Percentiles rank a stretch among this genome's conserved stretches.
These are phyloP conservation scores for Aspergillus pseudonomiae DNA, from an alignment of 2,329 filamentous ascomycete species.

Conservation along the genomic window DNA sequence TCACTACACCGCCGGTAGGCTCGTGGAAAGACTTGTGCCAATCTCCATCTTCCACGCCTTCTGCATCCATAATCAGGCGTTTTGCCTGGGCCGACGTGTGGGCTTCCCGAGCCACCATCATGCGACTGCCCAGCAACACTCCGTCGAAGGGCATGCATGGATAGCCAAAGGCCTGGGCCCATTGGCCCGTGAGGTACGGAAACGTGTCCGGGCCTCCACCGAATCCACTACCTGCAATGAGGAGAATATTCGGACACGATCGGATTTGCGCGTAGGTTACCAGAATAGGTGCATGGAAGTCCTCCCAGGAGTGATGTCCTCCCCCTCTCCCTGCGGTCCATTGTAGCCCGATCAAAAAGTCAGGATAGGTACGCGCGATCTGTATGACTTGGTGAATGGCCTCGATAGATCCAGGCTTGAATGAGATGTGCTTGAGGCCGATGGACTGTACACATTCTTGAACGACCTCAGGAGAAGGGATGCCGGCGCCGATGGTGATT, in stretches of 20 bases:
- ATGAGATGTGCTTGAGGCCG: conserved; percentile 86
- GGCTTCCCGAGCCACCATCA: conserved; percentile 93
- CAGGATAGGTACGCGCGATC: conserved; percentile 86
- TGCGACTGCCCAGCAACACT: conserved; percentile 84
- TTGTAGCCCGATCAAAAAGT: conserved; percentile 84
- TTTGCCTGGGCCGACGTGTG: conserved; percentile 85
- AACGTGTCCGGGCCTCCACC: conserved; percentile 81
- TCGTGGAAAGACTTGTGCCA: conserved; percentile 96
- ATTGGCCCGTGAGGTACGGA: conserved; percentile 84
- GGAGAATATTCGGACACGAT: conserved; percentile 79
- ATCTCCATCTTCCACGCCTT: conserved; percentile 76
- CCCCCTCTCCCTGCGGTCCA: conserved; percentile 93
- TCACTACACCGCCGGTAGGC: conserved; percentile 88
- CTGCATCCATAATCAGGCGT: conserved; percentile 83
- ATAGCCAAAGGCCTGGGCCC: conserved; percentile 84
- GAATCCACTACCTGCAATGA: conserved; percentile 88
- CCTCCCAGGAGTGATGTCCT: conserved; percentile 90
- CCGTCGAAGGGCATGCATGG: conserved; percentile 93
- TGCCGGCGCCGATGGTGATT: conserved; percentile 86
- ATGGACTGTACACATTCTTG: conserved; percentile 92
- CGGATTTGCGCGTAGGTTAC: conserved; percentile 90
- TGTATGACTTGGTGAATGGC: conserved; percentile 88
- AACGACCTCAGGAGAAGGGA: conserved; percentile 88
- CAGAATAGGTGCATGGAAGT: conserved; percentile 91
- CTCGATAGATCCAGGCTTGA: conserved; percentile 88